phyloP scores from a whole-genome alignment of 2,329 filamentous ascomycete genomes.

The Diaporthe citri region DNA sequence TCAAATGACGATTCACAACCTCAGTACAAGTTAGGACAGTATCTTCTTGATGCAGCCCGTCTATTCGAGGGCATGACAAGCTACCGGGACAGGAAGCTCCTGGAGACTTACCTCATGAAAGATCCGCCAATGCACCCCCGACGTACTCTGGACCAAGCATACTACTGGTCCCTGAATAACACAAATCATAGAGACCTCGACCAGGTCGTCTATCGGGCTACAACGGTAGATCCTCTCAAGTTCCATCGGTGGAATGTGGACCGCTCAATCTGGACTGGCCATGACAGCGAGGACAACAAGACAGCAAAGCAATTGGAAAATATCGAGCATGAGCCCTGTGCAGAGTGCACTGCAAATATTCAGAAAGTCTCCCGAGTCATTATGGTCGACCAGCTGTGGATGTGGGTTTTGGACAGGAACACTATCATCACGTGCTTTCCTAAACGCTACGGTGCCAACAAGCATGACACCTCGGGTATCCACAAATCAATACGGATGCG shows the following conservation, averaged over 20 bases:
- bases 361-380: not conserved
- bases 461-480: not conserved
- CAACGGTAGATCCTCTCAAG: not conserved
- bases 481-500: not conserved
- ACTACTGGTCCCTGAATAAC: slow-evolving; percentile 53
- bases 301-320: not conserved
- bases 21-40: slow-evolving; percentile 40
- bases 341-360: not conserved
- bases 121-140: slow-evolving; percentile 52
- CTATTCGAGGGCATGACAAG: slow-evolving; percentile 48
- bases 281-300: not conserved
- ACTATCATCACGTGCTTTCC: not conserved
- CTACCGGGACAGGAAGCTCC: slow-evolving; percentile 47
- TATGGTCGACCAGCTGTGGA: not conserved
- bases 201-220: slow-evolving; percentile 40
- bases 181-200: slow-evolving; percentile 52
- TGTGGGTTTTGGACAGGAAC: not conserved
- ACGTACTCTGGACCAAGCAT: slow-evolving; percentile 57
- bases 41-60: slow-evolving; percentile 46
- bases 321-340: not conserved
- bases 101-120: slow-evolving; percentile 45
- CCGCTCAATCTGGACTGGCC: not conserved
- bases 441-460: not conserved
- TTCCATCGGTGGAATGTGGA: not conserved
- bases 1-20: too few relatives aligned